Evolutionary conservation across 331 rosid species (phyloP).

Genomic region (Phaseolus coccineus): DNA sequence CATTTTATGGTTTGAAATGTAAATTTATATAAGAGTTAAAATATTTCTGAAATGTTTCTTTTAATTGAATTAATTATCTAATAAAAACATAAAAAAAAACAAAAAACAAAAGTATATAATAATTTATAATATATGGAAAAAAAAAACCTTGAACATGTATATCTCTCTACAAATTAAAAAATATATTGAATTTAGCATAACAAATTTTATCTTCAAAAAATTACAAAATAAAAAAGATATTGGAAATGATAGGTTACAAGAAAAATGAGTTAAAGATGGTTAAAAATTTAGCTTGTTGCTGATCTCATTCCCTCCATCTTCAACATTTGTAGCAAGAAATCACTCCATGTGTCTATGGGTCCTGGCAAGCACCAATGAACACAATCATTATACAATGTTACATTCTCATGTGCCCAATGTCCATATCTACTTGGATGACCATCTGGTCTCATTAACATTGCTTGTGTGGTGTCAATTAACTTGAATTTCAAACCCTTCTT

Average conservation of each 20-base stretch:
- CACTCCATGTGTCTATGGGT: constrained; percentile 91
- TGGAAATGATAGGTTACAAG: not conserved
- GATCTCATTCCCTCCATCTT: constrained; percentile 73
- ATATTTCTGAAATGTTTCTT: no score
- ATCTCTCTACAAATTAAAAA: not conserved
- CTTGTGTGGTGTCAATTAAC: constrained; percentile 71
- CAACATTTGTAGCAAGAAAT: constrained; percentile 79
- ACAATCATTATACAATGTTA: constrained; percentile 83
- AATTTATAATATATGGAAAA: no score
- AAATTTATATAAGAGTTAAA: no score
- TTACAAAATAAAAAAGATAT: not conserved
- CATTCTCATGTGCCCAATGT: constrained; percentile 79
- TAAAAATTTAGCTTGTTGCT: constrained; percentile 31
- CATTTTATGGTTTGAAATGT: no score
- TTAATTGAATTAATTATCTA: no score
- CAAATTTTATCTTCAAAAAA: constrained; percentile 12
- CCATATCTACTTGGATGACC: constrained; percentile 92
- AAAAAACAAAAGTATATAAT: no score
- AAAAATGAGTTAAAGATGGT: constrained; percentile 3
- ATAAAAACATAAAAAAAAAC: no score
- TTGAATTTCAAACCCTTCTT: constrained; percentile 65
- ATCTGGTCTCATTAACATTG: constrained; percentile 79
- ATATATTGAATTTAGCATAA: not conserved
- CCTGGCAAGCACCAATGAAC: constrained; percentile 98
- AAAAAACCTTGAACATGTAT: not conserved